Conservation (phyloP, 495 filamentous ascomycete genomes). For the Xylaria scruposa region DNA sequence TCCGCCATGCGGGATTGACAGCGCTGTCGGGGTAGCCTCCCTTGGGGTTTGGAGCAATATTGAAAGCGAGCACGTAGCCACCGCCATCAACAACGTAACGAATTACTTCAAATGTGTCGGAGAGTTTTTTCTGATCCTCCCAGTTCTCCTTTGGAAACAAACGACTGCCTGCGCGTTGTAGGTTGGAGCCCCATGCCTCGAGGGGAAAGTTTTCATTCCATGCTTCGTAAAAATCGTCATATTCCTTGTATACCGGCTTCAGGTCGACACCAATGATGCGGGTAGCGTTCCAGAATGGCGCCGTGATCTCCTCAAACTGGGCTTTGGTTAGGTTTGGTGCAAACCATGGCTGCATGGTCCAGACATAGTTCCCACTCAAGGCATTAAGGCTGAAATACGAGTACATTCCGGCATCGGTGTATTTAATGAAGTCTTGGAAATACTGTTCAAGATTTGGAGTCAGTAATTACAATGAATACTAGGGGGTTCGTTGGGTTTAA, state of each 20-base stretch:
- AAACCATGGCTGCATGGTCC: constrained; percentile 57
- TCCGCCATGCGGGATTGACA: constrained; percentile 59
- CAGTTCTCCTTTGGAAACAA: constrained; percentile 61
- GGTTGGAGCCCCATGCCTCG: constrained; percentile 50
- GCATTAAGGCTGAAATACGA: constrained; percentile 56
- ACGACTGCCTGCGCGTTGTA: constrained; percentile 52
- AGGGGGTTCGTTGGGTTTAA: too few relatives aligned
- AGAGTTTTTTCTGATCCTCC: constrained; percentile 42
- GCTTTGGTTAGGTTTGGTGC: constrained; percentile 56
- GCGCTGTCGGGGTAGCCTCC: constrained; percentile 47
- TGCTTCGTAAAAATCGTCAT: constrained; percentile 55
- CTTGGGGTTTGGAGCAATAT: constrained; percentile 53
- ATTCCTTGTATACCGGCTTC: constrained; percentile 57
- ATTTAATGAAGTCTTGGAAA: constrained; percentile 50
- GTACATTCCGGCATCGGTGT: constrained; percentile 61
- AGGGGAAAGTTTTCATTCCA: constrained; percentile 56
- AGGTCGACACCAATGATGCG: constrained; percentile 43
- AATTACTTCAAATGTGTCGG: constrained; percentile 54
- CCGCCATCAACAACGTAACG: constrained; percentile 52
- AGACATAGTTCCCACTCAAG: constrained; percentile 45
- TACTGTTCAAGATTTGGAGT: constrained; percentile 35
- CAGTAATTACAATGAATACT: neutral
- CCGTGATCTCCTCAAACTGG: constrained; percentile 52
- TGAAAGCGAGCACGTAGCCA: constrained; percentile 55
- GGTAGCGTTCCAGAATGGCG: constrained; percentile 54